Percentiles rank a stretch among this genome's conserved stretches.
phyloP scores from a whole-genome alignment of 805 yeast species.

The Monosporozyma aquatica region DNA sequence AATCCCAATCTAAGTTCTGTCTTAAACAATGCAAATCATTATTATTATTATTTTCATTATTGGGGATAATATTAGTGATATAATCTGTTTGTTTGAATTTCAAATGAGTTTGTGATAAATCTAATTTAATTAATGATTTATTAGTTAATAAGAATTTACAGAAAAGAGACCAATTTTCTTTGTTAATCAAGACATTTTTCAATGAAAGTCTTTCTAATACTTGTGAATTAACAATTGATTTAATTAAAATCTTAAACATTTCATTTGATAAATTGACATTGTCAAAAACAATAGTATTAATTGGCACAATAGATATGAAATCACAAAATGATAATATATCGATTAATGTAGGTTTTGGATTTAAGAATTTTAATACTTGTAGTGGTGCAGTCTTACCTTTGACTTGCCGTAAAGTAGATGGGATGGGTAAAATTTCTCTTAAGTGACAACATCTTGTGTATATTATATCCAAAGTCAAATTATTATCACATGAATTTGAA shows the following conservation, averaged over 20 bases:
- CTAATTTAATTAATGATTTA: conserved; percentile 48
- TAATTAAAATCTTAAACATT: conserved; percentile 65
- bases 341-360: conserved; percentile 79
- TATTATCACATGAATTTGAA: conserved; percentile 14
- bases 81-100: conserved; percentile 21
- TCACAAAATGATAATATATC: conserved; percentile 85
- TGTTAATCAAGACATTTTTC: conserved; percentile 65
- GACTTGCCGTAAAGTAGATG: conserved; percentile 76
- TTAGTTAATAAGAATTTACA: conserved; percentile 68
- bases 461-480: conserved; percentile 46
- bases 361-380: conserved; percentile 58
- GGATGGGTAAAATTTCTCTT: conserved; percentile 84
- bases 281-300: conserved; percentile 65
- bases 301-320: conserved; percentile 75
- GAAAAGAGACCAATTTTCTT: conserved; percentile 66
- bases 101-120: conserved; percentile 54
- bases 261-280: conserved; percentile 65
- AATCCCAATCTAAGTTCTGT: conserved; percentile 72
- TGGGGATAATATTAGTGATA: not conserved
- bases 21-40: conserved; percentile 33
- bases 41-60: too few relatives aligned
- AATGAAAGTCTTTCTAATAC: conserved; percentile 63
- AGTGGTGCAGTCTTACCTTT: conserved; percentile 69
- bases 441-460: conserved; percentile 90
- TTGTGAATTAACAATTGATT: conserved; percentile 57